Base-by-base conservation (phyloP, 1,284 basidiomycete species). In the Fomitopsis pinicola region DNA sequence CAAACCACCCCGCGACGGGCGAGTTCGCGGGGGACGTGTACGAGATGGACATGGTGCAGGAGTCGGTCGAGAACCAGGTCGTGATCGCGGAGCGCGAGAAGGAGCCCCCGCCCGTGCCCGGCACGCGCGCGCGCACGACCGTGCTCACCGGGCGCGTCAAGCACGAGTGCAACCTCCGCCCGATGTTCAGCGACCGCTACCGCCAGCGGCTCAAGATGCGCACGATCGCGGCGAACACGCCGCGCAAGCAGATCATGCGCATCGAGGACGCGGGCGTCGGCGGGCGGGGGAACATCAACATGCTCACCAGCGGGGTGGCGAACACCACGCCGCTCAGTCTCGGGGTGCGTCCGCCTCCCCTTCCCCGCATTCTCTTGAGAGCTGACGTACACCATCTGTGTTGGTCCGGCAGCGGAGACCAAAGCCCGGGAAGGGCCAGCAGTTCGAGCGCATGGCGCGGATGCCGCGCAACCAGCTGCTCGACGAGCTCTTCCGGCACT, bases 391-490 rank as follows among this genome's bases (percentile, higher is more conserved):
- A 30, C 8, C 19, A 26, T 56, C 19, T 53, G 48, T 45, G 52
- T 17, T 46, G 5, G 50, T 55, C 33, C 68, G 90, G 87, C 81
- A 80, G 78, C 76, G 82, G 26, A 90, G 88, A 74, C 80, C 75
- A 57, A 90, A 87, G 72, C 81, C 76, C 22, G 74, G 78, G 19
- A 91, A 91, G 68, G 88, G 87, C 46, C 79, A 82, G 38, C 38
- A 10, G 40, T 91, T 89, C 77, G 92, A 95, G 74, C 92, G 94
- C 68, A 92, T 93, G 82, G 91, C 94, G 14, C 88, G 94, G 69
- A 89, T 96, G 78, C 92, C 95, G 26, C 85, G 89, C 62, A 91
- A 94, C 77, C 92, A 97, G 71, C 84, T 98, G 9, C 81, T 95
- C 70, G 94, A 98, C 74, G 76, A 90, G 64, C 82, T 98, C 35